Conservation (phyloP, 129 eudicot species). For the Flaveria trinervia region DNA sequence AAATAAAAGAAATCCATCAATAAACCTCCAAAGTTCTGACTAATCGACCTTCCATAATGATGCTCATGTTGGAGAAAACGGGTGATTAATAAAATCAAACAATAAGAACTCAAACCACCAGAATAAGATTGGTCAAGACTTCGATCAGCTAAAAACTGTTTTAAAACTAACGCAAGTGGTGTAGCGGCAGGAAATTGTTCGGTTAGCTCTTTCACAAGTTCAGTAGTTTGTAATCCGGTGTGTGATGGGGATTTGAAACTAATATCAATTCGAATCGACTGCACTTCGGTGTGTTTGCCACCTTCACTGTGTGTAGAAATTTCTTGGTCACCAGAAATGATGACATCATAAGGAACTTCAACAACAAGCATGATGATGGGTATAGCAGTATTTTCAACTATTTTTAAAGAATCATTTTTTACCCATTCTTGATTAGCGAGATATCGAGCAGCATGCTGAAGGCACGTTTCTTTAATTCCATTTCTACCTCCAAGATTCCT, state of each 20-base stretch:
- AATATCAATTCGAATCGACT: conserved; percentile 76
- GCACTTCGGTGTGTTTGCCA: conserved; percentile 40
- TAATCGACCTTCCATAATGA: conserved; percentile 74
- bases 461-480: conserved; percentile 91
- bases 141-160: conserved; percentile 91
- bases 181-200: conserved; percentile 91
- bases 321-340: conserved; percentile 48
- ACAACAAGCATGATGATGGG: conserved; percentile 97
- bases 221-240: conserved; percentile 96
- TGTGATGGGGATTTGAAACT: conserved; percentile 92
- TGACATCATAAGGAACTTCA: conserved; percentile 72
- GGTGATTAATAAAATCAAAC: conserved; percentile 74
- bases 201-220: conserved; percentile 81
- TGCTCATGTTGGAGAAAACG: conserved; percentile 96
- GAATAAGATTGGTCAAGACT: conserved; percentile 94
- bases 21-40: conserved; percentile 86
- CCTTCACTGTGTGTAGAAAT: conserved; percentile 37
- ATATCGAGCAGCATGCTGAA: conserved; percentile 96
- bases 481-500: conserved; percentile 89
- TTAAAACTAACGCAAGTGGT: conserved; percentile 80
- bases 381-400: conserved; percentile 96
- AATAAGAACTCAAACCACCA: conserved; percentile 94
- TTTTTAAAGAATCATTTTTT: conserved; percentile 87
- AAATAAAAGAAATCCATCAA: conserved; percentile 90
- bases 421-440: conserved; percentile 99